Conservation (phyloP, 495 filamentous ascomycete species). For the Penicillium robsamsonii region DNA sequence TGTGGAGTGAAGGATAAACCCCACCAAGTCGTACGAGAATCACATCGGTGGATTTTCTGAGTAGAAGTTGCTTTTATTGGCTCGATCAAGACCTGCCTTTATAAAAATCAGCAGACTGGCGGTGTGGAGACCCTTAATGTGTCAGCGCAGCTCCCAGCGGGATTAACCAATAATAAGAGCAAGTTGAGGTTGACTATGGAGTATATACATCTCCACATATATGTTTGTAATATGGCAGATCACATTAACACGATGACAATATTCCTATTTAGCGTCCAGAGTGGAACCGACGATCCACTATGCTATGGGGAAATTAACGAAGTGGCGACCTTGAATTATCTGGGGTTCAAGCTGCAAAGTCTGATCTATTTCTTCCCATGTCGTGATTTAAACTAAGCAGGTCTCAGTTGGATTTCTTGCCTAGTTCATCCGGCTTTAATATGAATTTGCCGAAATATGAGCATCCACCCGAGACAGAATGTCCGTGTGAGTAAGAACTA, state of each 20-base stretch:
- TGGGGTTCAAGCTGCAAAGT: not conserved
- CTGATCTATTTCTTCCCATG: not conserved
- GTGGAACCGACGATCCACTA: constrained; percentile 6
- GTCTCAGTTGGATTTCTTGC: not conserved
- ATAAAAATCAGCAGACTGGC: not conserved
- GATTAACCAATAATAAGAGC: not conserved
- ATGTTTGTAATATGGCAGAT: not conserved
- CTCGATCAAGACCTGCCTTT: too few species aligned
- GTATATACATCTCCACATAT: not conserved
- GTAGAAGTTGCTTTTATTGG: too few species aligned
- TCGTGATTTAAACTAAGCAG: not conserved
- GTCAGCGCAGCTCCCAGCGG: not conserved
- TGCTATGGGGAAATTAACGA: not conserved
- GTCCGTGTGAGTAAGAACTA: not conserved
- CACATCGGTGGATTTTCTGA: too few species aligned
- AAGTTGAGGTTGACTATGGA: not conserved
- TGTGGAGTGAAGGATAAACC: too few species aligned
- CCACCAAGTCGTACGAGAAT: too few species aligned
- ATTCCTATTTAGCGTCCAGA: not conserved
- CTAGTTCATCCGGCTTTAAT: not conserved
- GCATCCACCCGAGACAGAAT: constrained; percentile 7
- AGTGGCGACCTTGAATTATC: constrained; percentile 2
- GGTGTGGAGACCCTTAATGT: not conserved
- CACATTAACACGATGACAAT: not conserved
- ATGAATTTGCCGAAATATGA: constrained; percentile 4